Conservation (phyloP, 306 rosid species). For the Alnus rubra region DNA sequence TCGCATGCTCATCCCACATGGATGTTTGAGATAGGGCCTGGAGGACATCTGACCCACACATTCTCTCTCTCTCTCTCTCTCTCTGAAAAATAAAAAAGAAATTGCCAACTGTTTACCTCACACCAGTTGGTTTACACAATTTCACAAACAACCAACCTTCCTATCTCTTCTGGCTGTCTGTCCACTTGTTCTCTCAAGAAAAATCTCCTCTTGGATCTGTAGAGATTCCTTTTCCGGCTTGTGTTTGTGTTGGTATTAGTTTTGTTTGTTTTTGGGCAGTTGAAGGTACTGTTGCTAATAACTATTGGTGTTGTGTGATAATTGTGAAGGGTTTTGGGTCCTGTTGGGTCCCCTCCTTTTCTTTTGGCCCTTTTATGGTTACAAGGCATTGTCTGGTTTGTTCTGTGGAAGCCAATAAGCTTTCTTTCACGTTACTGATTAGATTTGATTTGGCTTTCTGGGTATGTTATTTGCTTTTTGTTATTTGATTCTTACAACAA, state of each 20-base stretch:
- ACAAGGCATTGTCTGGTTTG: constrained; percentile 37
- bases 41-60: constrained; percentile 48
- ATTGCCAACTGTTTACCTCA: constrained; percentile 28
- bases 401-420: constrained; percentile 38
- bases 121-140: constrained; percentile 45
- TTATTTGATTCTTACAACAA: constrained; percentile 24
- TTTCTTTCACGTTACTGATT: constrained; percentile 26
- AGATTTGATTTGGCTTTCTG: constrained; percentile 38
- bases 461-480: constrained; percentile 20
- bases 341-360: constrained; percentile 28
- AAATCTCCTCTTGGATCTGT: constrained; percentile 50
- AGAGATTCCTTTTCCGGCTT: constrained; percentile 32
- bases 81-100: not conserved
- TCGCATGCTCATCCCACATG: constrained; percentile 58
- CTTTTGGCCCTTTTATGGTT: constrained; percentile 29
- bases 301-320: constrained; percentile 21
- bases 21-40: constrained; percentile 38
- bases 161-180: constrained; percentile 37
- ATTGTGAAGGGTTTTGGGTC: constrained; percentile 22
- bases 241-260: constrained; percentile 41
- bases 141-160: constrained; percentile 32
- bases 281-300: constrained; percentile 24
- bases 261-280: constrained; percentile 26
- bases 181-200: constrained; percentile 35
- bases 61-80: constrained; percentile 1